phyloP scores from a whole-genome alignment of 257 asterid species.

The Pogostemon cablin region DNA sequence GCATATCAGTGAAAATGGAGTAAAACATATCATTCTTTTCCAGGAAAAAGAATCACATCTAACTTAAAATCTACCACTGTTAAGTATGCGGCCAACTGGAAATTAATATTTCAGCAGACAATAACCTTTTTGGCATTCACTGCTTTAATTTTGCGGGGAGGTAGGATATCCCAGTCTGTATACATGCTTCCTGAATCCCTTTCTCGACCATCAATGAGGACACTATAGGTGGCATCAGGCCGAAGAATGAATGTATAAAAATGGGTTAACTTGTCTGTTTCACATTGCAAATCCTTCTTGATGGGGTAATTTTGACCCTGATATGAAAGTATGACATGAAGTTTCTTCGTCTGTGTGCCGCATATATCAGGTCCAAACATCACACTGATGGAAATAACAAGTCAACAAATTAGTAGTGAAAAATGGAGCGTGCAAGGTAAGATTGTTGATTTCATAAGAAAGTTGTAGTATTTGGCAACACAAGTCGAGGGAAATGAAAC shows the following conservation, averaged over 20 bases:
- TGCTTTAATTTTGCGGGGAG: conserved; percentile 82
- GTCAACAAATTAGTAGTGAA: conserved; percentile 27
- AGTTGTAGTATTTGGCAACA: neutral
- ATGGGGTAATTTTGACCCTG: conserved; percentile 88
- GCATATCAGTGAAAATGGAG: conserved; percentile 19
- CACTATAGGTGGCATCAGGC: conserved; percentile 84
- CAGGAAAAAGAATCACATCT: conserved; percentile 2
- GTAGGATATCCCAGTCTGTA: conserved; percentile 92
- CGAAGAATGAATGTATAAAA: conserved; percentile 87
- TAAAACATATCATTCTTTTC: conserved; percentile 16
- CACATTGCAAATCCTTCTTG: conserved; percentile 91
- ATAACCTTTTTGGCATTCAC: conserved; percentile 74
- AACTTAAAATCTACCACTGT: neutral
- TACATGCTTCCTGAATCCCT: conserved; percentile 91
- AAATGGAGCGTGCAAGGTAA: conserved; percentile 12
- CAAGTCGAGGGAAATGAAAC: neutral
- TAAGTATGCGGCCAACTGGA: neutral
- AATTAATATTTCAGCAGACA: conserved; percentile 7
- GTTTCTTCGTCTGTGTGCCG: conserved; percentile 91
- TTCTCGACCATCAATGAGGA: conserved; percentile 85
- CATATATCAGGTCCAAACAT: conserved; percentile 99
- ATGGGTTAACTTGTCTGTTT: conserved; percentile 90
- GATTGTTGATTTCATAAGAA: neutral
- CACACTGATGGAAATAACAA: conserved; percentile 48
- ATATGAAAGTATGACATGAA: conserved; percentile 77